phyloP scores from a whole-genome alignment of 305 asterid genomes.

The Solanum hybrid region DNA sequence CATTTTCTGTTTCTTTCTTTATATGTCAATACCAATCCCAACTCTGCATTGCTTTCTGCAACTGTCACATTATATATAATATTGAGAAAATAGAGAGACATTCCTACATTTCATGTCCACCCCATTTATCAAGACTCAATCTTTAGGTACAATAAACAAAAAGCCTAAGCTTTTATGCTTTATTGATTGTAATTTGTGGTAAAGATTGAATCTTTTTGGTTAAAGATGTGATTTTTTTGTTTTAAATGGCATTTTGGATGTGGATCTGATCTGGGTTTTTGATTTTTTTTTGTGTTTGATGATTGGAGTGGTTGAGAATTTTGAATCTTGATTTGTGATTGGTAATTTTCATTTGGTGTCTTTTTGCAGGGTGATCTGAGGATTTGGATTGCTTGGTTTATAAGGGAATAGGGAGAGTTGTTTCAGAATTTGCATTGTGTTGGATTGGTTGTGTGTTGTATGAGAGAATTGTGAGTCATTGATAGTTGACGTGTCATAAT shows the following conservation, averaged over 20 bases:
- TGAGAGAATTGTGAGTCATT: slow-evolving; percentile 13
- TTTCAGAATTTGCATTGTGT: slow-evolving; percentile 13
- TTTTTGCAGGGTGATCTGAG: slow-evolving; percentile 12
- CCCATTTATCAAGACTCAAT: slow-evolving; percentile 2
- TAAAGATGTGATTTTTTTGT: background rate
- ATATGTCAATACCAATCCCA: slow-evolving; percentile 43
- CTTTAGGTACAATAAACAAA: slow-evolving; percentile 22
- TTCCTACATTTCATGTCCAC: background rate
- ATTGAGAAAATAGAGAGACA: background rate
- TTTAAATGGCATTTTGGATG: background rate
- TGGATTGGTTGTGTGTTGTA: background rate
- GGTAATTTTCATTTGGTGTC: background rate
- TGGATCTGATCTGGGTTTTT: slow-evolving; percentile 44
- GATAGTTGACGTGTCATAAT: slow-evolving; percentile 18
- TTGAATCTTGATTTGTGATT: slow-evolving; percentile 9
- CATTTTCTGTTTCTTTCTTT: slow-evolving; percentile 25
- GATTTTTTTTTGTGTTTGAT: slow-evolving; percentile 22
- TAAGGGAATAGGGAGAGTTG: background rate
- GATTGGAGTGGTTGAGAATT: background rate
- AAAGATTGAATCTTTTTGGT: background rate
- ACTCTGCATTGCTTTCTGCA: slow-evolving; percentile 26
- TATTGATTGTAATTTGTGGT: background rate
- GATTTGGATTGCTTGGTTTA: slow-evolving; percentile 9
- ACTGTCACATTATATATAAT: background rate
- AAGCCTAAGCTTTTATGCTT: slow-evolving; percentile 18